These are phyloP conservation scores for Aschersonia sp. DNA, from an alignment of 2,329 filamentous ascomycete genomes.

Conservation along the genomic window DNA sequence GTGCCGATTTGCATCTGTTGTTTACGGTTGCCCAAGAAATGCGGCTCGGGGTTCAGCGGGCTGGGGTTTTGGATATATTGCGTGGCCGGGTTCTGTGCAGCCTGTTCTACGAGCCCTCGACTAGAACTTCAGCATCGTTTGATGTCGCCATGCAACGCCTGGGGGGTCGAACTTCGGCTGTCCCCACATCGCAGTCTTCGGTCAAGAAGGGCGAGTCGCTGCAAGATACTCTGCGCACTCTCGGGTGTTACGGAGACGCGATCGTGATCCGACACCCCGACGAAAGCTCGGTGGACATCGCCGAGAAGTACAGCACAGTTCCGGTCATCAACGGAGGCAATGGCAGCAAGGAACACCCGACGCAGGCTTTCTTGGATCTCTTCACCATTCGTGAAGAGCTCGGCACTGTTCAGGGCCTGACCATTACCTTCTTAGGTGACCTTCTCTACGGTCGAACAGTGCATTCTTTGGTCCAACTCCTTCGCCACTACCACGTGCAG, in stretches of 20 bases:
- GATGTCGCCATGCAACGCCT: slow-evolving; percentile 98
- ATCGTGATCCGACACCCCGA: slow-evolving; percentile 91
- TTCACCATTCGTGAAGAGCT: slow-evolving; percentile 98
- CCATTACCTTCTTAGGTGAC: slow-evolving; percentile 91
- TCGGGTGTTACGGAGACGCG: slow-evolving; percentile 88
- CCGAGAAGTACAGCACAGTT: slow-evolving; percentile 74
- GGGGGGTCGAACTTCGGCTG: slow-evolving; percentile 70
- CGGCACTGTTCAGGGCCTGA: slow-evolving; percentile 86
- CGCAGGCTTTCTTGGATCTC: slow-evolving; percentile 91
- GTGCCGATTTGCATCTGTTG: slow-evolving; percentile 77
- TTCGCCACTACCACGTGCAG: slow-evolving; percentile 88
- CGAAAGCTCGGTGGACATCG: slow-evolving; percentile 64
- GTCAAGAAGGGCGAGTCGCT: slow-evolving; percentile 90
- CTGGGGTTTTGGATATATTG: slow-evolving; percentile 77
- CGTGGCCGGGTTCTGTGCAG: slow-evolving; percentile 77
- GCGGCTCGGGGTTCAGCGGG: slow-evolving; percentile 84
- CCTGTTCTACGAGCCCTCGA: slow-evolving; percentile 96
- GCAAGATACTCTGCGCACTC: slow-evolving; percentile 83
- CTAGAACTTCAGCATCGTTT: slow-evolving; percentile 87
- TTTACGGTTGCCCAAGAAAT: slow-evolving; percentile 98
- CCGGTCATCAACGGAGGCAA: slow-evolving; percentile 97
- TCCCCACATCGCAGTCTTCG: slow-evolving; percentile 73
- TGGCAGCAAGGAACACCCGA: slow-evolving; percentile 89
- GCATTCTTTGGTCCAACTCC: slow-evolving; percentile 85
- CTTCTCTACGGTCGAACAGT: slow-evolving; percentile 87